Base-by-base conservation (phyloP, 1,284 basidiomycete species). In the Calocybe gambosa region DNA sequence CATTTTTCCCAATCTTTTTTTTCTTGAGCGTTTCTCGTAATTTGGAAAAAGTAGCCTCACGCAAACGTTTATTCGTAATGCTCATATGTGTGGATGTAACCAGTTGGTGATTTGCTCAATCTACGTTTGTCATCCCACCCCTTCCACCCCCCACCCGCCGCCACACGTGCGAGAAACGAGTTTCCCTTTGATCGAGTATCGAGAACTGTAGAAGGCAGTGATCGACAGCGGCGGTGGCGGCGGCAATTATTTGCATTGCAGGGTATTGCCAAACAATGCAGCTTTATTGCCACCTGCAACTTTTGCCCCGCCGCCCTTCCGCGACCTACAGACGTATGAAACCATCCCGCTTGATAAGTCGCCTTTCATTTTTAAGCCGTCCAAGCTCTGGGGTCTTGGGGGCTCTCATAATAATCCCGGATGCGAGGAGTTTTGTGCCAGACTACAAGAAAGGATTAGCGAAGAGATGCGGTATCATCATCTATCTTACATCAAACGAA, bases 71-170 rank as follows among this genome's bases (percentile, higher is more conserved):
- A 50, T 39, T 44, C 26, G 43, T 45, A 45, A 10, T 39, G 43
- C 33, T 45, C 47, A 21, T 38, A 46, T 42, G 26, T 36, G 28
- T 36, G 35, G 42, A 50, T 52, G 51, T 52, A 52, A 50, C 43
- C 43, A 47, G 40, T 45, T 21, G 39, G 42, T 51, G 43, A 40
- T 48, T 37, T 31, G 16, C 34, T 41, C 42, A 50, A 47, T 43
- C 47, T 42, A 7, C 20, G 34, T 35, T 28, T 49, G 39, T 38
- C 43, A 39, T 40, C 36, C 8, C n/a, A n/a, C n/a, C n/a, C n/a
- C n/a, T n/a, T n/a, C n/a, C n/a, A n/a, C n/a, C n/a, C n/a, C n/a
- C n/a, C n/a, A n/a, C n/a, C n/a, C n/a, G n/a, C n/a, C 35, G 35
- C 28, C 43, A 38, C 39, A 9, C 23, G 36, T 20, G 6, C 36